These are phyloP conservation scores for Suillus decipiens DNA, from an alignment of 768 basidiomycete genomes.

Conservation along the genomic window DNA sequence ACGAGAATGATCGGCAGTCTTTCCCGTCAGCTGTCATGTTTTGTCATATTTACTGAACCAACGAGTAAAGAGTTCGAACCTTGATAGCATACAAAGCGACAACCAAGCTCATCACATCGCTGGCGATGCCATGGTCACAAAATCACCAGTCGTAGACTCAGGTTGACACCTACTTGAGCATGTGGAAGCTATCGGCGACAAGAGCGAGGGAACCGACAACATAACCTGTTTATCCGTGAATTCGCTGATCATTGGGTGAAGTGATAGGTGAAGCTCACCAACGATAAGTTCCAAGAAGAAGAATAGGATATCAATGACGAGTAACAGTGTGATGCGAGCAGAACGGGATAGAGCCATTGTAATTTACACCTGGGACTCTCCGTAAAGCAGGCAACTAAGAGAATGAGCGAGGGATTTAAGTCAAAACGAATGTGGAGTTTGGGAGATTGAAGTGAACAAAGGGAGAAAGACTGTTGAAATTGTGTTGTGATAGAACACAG, in stretches of 20 bases:
- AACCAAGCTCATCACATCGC: conserved; percentile 94
- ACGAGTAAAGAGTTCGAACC: conserved; percentile 38
- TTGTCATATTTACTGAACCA: background rate
- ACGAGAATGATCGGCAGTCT: conserved; percentile 60
- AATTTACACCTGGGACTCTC: background rate
- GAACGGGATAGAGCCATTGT: conserved; percentile 58
- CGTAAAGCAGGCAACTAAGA: background rate
- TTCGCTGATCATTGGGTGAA: background rate
- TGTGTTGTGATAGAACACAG: background rate
- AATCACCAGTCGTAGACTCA: conserved; percentile 10
- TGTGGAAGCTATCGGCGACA: conserved; percentile 96
- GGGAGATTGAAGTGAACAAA: background rate
- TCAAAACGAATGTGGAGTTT: background rate
- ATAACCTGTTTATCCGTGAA: conserved; percentile 59
- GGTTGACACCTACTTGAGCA: conserved; percentile 82
- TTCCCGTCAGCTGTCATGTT: conserved; percentile 58
- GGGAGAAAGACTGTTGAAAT: background rate
- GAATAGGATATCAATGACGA: conserved; percentile 84
- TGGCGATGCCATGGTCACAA: conserved; percentile 34
- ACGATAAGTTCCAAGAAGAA: conserved; percentile 85
- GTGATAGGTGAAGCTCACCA: conserved; percentile 44
- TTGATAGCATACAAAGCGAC: conserved; percentile 98
- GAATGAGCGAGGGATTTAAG: background rate
- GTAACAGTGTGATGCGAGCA: conserved; percentile 70
- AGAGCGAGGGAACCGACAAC: conserved; percentile 92